Conservation (phyloP, 2,329 filamentous ascomycete species). For the Rhinocladiella mackenziei region DNA sequence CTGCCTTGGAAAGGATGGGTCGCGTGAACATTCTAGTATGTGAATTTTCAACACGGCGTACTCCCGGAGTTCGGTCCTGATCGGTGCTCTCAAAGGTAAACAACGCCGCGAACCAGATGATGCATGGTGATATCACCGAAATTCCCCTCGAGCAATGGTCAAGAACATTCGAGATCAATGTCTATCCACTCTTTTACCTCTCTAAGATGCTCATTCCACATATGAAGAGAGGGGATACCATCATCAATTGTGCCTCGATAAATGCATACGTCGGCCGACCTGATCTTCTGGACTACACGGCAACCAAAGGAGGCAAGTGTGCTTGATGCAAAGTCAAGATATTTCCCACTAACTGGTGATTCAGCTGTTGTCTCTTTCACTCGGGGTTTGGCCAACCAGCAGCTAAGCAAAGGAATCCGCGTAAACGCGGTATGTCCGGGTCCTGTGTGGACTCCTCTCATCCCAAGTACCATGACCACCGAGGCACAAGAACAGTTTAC, state of each 20-base stretch:
- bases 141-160: constrained; percentile 74
- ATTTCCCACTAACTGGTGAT: neutral
- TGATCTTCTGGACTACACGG: constrained; percentile 77
- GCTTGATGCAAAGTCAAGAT: neutral
- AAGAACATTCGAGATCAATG: constrained; percentile 76
- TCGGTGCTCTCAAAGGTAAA: constrained; percentile 41
- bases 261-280: constrained; percentile 78
- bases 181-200: constrained; percentile 76
- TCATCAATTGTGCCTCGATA: constrained; percentile 83
- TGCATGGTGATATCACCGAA: constrained; percentile 66
- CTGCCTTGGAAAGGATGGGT: constrained; percentile 62
- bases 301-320: constrained; percentile 47
- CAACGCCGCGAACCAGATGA: constrained; percentile 72
- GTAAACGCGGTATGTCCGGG: constrained; percentile 75
- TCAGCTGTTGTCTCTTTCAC: constrained; percentile 75
- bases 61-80: too few relatives aligned
- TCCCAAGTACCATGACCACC: constrained; percentile 67
- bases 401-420: constrained; percentile 65
- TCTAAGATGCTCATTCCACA: constrained; percentile 72
- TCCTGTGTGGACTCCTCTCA: constrained; percentile 73
- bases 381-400: constrained; percentile 71
- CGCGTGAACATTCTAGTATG: constrained; percentile 60
- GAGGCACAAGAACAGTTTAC: constrained; percentile 68
- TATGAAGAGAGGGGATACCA: constrained; percentile 68
- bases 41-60: too few relatives aligned